Evolutionary conservation across 2,329 filamentous ascomycete genomes (phyloP), one percentile per base, ranked within the genome.

Genomic region (Elsinoe fawcettii): DNA sequence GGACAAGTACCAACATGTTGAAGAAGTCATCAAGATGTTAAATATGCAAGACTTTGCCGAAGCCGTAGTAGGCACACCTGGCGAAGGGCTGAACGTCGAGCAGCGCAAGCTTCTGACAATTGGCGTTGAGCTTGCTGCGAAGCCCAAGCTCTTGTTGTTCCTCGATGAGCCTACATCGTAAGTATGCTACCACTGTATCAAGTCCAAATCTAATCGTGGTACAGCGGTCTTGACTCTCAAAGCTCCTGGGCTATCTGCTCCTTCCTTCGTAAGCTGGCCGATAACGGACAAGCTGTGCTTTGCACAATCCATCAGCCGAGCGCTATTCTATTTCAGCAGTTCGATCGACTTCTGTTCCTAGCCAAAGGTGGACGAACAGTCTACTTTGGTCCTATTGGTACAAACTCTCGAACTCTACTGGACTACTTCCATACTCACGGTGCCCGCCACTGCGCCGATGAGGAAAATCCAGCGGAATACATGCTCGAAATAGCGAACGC

Each of bases 271-370:
- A 90, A 89, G 72, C 79, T 90, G 5, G 84, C 86, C 51, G 77
- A 80, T n/a, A 86, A 87, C 2, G 90, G 90, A 1, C 90, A 95
- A 68, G 90, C 90, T 8, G 90, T 95, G 63, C 79, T 95, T 2
- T 95, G 89, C 73, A 95, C 90, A 0, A 95, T 95, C 61, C 90
- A 95, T 69, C 90, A 95, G 69, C 90, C 90, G 1, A 92, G 90
- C 63, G 87, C 88, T 14, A 84, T 88, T 0, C 77, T 95, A 0
- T 95, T 96, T 64, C 88, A 93, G 70, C 86, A 90, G 70, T 96
- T 95, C 63, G 90, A 95, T 67, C 81, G 89, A 11, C 78, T 96
- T 1, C 75, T 95, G 4, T 78, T 95, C 2, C 78, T 95, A 1
- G 83, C 92, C 70, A 80, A 81, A 39, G 90, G 90, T 59, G 90